Conservation (phyloP, 805 yeast species). For the Blastobotrys peoriensis region DNA sequence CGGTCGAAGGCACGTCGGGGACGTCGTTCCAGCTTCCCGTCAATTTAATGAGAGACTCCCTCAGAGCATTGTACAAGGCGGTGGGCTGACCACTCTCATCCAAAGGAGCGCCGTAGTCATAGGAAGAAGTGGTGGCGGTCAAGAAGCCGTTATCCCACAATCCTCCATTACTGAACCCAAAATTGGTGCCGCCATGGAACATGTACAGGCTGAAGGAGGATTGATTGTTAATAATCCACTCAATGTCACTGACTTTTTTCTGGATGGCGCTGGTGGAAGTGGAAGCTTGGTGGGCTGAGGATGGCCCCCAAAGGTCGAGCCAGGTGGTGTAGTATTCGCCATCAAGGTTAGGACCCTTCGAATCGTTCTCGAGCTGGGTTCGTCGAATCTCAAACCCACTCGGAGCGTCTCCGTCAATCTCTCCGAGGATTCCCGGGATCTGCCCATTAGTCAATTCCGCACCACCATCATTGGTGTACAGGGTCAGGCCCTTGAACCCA, state of each 20-base stretch:
- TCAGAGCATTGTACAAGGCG: conserved; percentile 1
- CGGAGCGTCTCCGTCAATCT: conserved; percentile 1
- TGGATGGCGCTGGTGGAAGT: not conserved
- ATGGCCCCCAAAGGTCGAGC: conserved; percentile 5
- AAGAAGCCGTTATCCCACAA: not conserved
- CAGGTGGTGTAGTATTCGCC: conserved; percentile 6
- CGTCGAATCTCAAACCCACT: not conserved
- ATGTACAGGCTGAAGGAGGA: conserved; percentile 3
- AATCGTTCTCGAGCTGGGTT: not conserved
- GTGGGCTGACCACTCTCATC: conserved; percentile 8
- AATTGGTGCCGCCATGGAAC: conserved; percentile 6
- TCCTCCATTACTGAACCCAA: conserved; percentile 5
- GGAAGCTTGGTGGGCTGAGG: not conserved
- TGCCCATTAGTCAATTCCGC: not conserved
- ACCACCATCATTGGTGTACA: conserved; percentile 7
- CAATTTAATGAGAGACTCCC: not conserved
- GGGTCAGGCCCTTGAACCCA: conserved; percentile 5
- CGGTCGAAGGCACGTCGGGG: conserved; percentile 2
- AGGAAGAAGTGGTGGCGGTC: not conserved
- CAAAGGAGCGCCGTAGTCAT: conserved; percentile 8
- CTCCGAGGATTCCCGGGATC: conserved; percentile 2
- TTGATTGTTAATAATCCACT: not conserved
- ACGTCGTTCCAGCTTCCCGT: not conserved
- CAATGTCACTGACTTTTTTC: not conserved
- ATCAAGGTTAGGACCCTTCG: conserved; percentile 1